phyloP scores from a whole-genome alignment of 2,329 filamentous ascomycete species.

The Blastomyces parvus region DNA sequence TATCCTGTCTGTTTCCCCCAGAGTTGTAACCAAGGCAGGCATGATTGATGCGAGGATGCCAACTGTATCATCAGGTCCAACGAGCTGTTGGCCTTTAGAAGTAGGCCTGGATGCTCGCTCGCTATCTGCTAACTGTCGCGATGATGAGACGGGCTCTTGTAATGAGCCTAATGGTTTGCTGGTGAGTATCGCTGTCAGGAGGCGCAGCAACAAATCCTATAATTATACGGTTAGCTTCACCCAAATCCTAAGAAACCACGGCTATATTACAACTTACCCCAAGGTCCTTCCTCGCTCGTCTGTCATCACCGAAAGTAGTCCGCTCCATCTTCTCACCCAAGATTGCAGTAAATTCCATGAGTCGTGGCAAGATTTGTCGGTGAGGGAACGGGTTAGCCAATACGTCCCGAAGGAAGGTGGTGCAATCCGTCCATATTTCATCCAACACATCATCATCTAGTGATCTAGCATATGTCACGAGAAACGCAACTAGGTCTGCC shows the following conservation, averaged over 20 bases:
- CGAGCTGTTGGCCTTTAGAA: conserved; percentile 22
- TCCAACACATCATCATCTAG: conserved; percentile 96
- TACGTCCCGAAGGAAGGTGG: conserved; percentile 79
- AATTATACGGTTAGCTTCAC: conserved; percentile 17
- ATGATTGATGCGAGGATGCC: conserved; percentile 69
- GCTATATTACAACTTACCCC: conserved; percentile 50
- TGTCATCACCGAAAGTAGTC: conserved; percentile 91
- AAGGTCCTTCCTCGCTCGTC: conserved; percentile 80
- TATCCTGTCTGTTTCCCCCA: conserved; percentile 79
- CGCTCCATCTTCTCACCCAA: conserved; percentile 94
- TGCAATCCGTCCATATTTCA: conserved; percentile 94
- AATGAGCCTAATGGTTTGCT: conserved; percentile 68
- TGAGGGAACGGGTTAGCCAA: conserved; percentile 91
- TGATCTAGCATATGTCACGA: conserved; percentile 81
- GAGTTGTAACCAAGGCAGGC: conserved; percentile 68
- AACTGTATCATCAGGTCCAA: conserved; percentile 64
- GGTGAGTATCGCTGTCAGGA: conserved; percentile 89
- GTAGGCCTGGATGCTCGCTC: conserved; percentile 17
- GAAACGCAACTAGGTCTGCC: conserved; percentile 73
- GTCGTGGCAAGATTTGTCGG: conserved; percentile 72
- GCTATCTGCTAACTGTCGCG: conserved; percentile 1
- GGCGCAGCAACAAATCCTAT: conserved; percentile 76
- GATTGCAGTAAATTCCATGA: conserved; percentile 82
- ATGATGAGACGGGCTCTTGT: conserved; percentile 41
- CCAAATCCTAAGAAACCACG: not conserved